Base-by-base conservation (phyloP, 169 alveolate species). In the Plasmodium relictum region DNA sequence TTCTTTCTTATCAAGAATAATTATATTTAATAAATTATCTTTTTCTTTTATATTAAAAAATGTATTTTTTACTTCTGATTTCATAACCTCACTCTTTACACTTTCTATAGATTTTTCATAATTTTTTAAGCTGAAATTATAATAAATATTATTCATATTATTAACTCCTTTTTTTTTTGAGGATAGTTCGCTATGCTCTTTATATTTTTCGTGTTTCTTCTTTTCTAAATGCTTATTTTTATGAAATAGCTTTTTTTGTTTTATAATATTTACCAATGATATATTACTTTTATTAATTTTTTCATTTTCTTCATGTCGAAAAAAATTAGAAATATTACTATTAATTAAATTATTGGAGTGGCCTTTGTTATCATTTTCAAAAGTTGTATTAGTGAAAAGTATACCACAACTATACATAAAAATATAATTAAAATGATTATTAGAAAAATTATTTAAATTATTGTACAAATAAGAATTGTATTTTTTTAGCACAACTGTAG, bases 341-440 rank as follows among this genome's bases (percentile, higher is more conserved):
- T 63, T 24, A 22, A 37, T 18, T 10, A 22, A 31, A 26, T 3
- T 12, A 37, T 31, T 14, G 73, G 48, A 18, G 6, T 63, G 31
- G 0, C 8, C 10, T 44, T 63, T 18, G 31, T 37, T 14, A 37
- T 26, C 44, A 10, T 12, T 26, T 14, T 63, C 73, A 63, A n/a
- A 6, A 37, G 14, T 12, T 14, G 73, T 26, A 8, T 26, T 70
- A 3, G 88, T 62, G 37, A 76, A 76, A 76, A 76, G 24, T 20
- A 76, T 62, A 37, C 88, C 88, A 63, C 88, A 76, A 6, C 70
- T 76, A 5, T 62, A 62, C 18, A 76, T 7, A 76, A 76, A 63
- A 26, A 50, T 20, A n/a, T 68, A 22, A 22, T 20, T 22, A 20
- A 68, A 76, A 42, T 26, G 4, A 58, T 18, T 44, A 22, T 31